phyloP scores from a whole-genome alignment of 257 asterid species.

The Scutellaria barbata region DNA sequence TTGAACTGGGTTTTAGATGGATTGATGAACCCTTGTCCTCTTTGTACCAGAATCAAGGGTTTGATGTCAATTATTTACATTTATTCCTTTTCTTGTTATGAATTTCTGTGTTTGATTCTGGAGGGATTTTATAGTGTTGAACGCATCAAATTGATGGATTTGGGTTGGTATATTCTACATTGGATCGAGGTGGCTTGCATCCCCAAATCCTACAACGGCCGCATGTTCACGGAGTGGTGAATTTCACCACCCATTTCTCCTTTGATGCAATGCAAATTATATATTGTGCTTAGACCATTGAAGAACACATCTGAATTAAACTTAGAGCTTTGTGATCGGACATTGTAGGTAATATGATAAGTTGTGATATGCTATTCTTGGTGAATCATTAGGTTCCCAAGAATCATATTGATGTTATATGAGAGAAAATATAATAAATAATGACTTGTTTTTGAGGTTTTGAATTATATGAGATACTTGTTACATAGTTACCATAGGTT shows the following conservation, averaged over 20 bases:
- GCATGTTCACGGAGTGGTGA: background rate
- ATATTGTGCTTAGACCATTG: background rate
- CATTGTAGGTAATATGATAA: background rate
- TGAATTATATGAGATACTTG: background rate
- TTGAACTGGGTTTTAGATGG: constrained; percentile 33
- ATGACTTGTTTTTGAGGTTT: background rate
- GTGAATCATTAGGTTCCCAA: constrained; percentile 4
- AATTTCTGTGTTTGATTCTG: background rate
- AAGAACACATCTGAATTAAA: background rate
- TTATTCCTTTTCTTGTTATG: background rate
- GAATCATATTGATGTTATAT: background rate
- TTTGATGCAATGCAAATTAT: background rate
- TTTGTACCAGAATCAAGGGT: constrained; percentile 8
- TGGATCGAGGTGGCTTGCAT: background rate
- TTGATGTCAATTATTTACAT: constrained; percentile 11
- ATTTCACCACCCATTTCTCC: background rate
- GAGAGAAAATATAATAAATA: background rate
- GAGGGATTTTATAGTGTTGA: constrained; percentile 22
- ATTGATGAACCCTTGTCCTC: background rate
- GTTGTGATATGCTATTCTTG: background rate
- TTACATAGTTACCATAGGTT: background rate
- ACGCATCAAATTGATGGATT: background rate
- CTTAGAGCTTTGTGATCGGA: constrained; percentile 8
- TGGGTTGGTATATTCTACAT: background rate
- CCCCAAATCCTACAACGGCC: too few relatives aligned